Evolutionary conservation across 2,329 filamentous ascomycete species (phyloP), one percentile per base, ranked within the genome.

Genomic region (Emericellopsis cladophorae): DNA sequence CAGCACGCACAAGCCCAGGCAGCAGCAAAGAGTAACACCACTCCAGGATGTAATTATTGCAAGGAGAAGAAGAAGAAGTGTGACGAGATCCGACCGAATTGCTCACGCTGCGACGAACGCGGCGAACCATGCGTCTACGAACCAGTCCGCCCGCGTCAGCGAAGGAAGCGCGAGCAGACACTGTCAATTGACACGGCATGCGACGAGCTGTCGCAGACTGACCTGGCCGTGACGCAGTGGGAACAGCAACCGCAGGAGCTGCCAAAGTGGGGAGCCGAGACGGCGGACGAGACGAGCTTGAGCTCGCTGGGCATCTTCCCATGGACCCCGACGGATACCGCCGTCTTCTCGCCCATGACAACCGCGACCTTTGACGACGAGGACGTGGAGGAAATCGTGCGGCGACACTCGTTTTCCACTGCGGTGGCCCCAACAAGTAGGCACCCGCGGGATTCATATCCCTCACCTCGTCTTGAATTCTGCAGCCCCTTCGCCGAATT

Each of bases 401-500:
- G 50, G 4, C 48, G 38, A 11, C 43, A 49, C 8, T 53, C 49
- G 4, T 44, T 57, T 12, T 48, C 53, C 42, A 31, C n/a, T n/a
- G 18, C 9, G 37, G 49, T 54, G 31, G 46, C 54, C 5, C 48
- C 51, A 12, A 9, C 39, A 48, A 18, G 37, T 39, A 7, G 43
- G 48, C n/a, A 18, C 24, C 37, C 16, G 14, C 33, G 11, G 9
- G 31, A 38, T 26, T 39, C 11, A 11, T 22, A 40, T n/a, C 37
- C 29, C 34, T 56, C 54, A 16, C 59, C 56, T 2, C 57, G 66
- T 5, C 55, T 74, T 9, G 72, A 75, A 32, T 74, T 78, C 44
- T 59, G 58, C 43, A 51, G 65, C 8, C 74, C 74, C 2, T 79
- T 76, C 49, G 62, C 65, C 37, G 75, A 80, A 43, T 79, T 79